Conservation (phyloP, 139 green algal genomes). For the Closterium sp. region DNA sequence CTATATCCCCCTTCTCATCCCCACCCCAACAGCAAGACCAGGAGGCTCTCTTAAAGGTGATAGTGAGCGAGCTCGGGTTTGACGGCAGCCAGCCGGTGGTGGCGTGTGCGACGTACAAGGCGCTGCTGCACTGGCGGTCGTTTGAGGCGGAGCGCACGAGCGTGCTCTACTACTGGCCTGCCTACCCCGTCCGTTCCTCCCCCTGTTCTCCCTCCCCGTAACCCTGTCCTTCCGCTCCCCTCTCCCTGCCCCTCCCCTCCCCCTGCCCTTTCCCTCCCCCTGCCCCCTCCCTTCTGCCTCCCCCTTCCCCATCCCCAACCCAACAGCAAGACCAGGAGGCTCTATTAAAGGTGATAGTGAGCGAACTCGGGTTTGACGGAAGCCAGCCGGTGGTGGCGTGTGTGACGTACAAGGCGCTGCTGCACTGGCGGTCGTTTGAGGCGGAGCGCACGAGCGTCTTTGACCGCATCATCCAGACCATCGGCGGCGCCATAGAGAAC, state of each 20-base stretch:
- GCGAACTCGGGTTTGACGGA: constrained; percentile 75
- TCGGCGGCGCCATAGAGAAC: constrained; percentile 70
- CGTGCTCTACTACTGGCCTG: no score
- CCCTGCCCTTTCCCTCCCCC: no score
- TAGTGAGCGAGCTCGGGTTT: constrained; percentile 73
- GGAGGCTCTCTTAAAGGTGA: constrained; percentile 72
- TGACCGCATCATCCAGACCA: constrained; percentile 89
- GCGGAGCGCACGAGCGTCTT: constrained; percentile 93
- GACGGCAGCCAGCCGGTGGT: constrained; percentile 74
- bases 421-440: constrained; percentile 88
- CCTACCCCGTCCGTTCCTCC: no score
- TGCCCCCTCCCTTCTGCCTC: neutral
- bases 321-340: constrained; percentile 75
- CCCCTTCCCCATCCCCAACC: neutral
- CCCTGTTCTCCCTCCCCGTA: no score
- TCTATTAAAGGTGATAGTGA: constrained; percentile 63
- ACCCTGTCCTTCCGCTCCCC: no score
- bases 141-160: no score
- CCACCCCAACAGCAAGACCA: constrained; percentile 63
- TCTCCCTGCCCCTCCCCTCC: no score
- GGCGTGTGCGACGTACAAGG: constrained; percentile 85
- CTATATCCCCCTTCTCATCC: no score
- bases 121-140: constrained; percentile 84
- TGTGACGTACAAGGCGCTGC: constrained; percentile 81
- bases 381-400: constrained; percentile 81